Base-by-base conservation (phyloP, 129 eudicot species). In the Kitagawia praeruptora region DNA sequence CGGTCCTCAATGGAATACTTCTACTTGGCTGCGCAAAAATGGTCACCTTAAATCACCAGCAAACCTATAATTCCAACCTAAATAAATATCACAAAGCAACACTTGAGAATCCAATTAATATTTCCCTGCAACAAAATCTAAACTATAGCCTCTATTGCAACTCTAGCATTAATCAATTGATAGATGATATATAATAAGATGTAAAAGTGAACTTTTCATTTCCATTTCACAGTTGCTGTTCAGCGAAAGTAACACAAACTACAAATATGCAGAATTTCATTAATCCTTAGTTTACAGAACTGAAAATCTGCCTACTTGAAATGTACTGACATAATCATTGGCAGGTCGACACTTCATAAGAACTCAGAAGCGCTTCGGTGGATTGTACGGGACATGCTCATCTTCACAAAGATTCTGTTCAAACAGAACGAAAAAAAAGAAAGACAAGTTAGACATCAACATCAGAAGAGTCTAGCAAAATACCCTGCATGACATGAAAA, bases 331-430 rank as follows among this genome's bases (percentile, higher is more conserved):
- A 73, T 42, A 73, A 42, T 73, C 37, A 56, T 4, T 7, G 80
- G 79, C 19, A 34, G 27, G 80, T 6, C n/a, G 64, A 67, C 42
- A 44, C 16, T 78, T 78, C 46, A 74, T 19, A 28, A 56, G 27
- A n/a, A 70, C 82, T 83, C 86, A 88, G 39, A n/a, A 72, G n/a
- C 88, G 87, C 81, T 90, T 88, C 31, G 97, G 97, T 34, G 93
- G 92, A 83, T 79, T 73, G 80, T 92, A 92, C 25, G 46, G 84
- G 72, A 76, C 85, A 28, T 80, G 89, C 84, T 87, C 97, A 49
- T 92, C 96, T 48, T 87, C 89, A 70, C 96, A 92, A 16, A 90
- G 75, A 75, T 75, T 79, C 97, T 92, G 93, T 86, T 82, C 70
- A 64, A 80, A 66, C 5, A 66, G 37, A 27, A 66, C 28, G n/a